Conservation (phyloP, 2,329 filamentous ascomycete species). For the Penicillium polonicum region DNA sequence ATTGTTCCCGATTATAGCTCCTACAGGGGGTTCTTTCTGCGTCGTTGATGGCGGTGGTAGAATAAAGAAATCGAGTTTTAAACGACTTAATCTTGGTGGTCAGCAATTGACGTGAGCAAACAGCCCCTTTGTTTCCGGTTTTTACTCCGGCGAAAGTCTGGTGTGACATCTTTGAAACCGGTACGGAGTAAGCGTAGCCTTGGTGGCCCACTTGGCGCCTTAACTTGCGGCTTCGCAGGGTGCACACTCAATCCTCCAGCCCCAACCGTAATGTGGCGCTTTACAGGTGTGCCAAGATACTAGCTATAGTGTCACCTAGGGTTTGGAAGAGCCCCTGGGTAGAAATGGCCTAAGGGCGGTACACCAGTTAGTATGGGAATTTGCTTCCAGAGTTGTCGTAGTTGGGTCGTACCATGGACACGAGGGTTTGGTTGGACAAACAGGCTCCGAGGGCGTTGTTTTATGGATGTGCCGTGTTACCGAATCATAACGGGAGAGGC, state of each 20-base stretch:
- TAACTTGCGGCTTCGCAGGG: not conserved
- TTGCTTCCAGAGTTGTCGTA: not conserved
- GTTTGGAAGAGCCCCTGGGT: not conserved
- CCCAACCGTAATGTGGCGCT: not conserved
- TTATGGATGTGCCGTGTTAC: not conserved
- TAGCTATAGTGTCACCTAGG: not conserved
- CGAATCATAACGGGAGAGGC: conserved; percentile 5
- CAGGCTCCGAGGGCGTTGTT: not conserved
- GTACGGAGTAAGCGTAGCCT: not conserved
- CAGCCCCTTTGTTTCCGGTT: not conserved
- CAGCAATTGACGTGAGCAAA: not conserved
- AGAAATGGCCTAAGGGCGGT: not conserved
- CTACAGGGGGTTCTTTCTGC: not conserved
- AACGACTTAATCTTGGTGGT: not conserved
- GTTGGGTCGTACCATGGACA: not conserved
- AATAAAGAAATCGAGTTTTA: not conserved
- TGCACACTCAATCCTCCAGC: not conserved
- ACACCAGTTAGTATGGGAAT: not conserved
- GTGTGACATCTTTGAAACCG: not conserved
- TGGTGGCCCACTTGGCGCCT: not conserved
- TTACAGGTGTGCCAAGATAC: not conserved
- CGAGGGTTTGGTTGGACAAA: not conserved
- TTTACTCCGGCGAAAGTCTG: not conserved
- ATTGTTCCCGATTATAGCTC: not conserved
- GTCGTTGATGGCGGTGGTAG: not conserved